These are phyloP conservation scores for Tuber magnatum DNA, from an alignment of 495 filamentous ascomycete species.

Conservation along the genomic window DNA sequence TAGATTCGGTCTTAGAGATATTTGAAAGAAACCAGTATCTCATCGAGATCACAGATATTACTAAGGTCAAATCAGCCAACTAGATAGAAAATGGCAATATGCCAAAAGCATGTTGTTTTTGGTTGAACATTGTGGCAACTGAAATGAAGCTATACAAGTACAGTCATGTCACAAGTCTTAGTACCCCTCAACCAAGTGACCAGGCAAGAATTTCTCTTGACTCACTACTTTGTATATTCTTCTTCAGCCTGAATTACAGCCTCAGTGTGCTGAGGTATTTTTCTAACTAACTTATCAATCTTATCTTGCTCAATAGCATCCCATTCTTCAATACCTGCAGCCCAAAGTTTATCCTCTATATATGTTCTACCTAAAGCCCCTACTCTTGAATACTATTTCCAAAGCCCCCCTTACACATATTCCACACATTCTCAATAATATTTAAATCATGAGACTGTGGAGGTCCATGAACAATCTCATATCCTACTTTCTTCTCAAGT, in stretches of 20 bases:
- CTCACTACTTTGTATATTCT: not conserved
- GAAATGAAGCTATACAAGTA: too few species aligned
- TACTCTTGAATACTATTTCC: not conserved
- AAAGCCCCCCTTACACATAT: not conserved
- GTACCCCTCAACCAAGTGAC: not conserved
- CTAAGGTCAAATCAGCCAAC: too few species aligned
- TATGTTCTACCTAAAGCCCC: not conserved
- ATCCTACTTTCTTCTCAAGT: not conserved
- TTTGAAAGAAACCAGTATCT: too few species aligned
- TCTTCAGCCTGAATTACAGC: slow-evolving; percentile 12
- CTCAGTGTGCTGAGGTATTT: not conserved
- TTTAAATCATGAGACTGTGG: not conserved
- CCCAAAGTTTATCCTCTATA: not conserved
- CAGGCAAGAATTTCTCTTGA: not conserved
- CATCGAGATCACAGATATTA: too few species aligned
- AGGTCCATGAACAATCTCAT: not conserved
- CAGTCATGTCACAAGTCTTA: not conserved
- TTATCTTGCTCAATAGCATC: not conserved
- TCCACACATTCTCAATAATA: not conserved
- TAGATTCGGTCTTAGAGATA: too few species aligned
- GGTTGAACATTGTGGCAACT: too few species aligned
- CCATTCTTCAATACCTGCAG: not conserved
- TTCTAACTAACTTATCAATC: slow-evolving; percentile 1
- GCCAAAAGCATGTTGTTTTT: too few species aligned
- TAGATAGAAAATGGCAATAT: too few species aligned